Evolutionary conservation across 2,329 filamentous ascomycete genomes (phyloP).

Genomic region (Mariannaea sp.): DNA sequence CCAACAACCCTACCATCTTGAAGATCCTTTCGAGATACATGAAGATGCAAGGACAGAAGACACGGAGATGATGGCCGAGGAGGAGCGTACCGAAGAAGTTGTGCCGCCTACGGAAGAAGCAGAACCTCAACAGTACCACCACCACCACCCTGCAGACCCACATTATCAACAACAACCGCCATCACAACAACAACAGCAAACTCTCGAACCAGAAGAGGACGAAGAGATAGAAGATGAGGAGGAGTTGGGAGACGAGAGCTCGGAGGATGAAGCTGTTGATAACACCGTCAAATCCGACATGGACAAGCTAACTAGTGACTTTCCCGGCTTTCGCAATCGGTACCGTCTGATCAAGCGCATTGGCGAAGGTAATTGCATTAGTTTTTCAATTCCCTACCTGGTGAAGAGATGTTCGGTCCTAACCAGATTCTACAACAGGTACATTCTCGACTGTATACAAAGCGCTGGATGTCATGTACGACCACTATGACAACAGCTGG

Average conservation of each 20-base stretch:
- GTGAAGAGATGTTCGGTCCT: background rate
- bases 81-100: constrained; percentile 39
- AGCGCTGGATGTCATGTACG: constrained; percentile 88
- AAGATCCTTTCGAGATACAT: constrained; percentile 54
- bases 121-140: constrained; percentile 35
- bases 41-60: constrained; percentile 57
- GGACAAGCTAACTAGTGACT: constrained; percentile 78
- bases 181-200: constrained; percentile 21
- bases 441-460: constrained; percentile 99
- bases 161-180: constrained; percentile 23
- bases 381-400: constrained; percentile 10
- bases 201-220: constrained; percentile 40
- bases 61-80: constrained; percentile 55
- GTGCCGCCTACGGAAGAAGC: constrained; percentile 30
- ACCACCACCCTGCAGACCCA: constrained; percentile 21
- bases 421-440: constrained; percentile 57
- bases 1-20: constrained; percentile 40
- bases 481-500: constrained; percentile 85
- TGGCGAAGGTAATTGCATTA: constrained; percentile 74
- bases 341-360: constrained; percentile 96
- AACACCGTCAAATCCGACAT: constrained; percentile 81
- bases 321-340: constrained; percentile 79
- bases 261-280: constrained; percentile 69
- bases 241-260: constrained; percentile 49
- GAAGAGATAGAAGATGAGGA: constrained; percentile 47